Conservation (phyloP, 1,284 basidiomycete genomes). For the Puccinia horiana region DNA sequence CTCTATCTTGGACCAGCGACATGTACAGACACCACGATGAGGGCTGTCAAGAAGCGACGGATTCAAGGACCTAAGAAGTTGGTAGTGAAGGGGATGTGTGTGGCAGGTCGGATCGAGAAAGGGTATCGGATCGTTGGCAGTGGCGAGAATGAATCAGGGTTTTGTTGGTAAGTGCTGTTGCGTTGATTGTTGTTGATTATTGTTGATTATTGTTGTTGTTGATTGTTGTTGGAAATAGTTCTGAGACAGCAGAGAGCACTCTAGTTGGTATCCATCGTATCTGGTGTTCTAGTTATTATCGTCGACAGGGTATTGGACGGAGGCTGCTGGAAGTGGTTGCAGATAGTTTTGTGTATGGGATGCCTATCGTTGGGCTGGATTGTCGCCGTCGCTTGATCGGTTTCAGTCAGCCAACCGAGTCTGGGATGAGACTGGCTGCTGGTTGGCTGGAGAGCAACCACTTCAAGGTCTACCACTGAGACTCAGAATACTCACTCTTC, state of each 20-base stretch:
- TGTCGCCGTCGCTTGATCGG: slow-evolving; percentile 57
- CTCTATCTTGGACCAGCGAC: slow-evolving; percentile 34
- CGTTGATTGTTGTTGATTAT: not conserved
- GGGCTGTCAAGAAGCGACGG: not conserved
- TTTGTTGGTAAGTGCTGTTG: slow-evolving; percentile 60
- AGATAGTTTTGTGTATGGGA: slow-evolving; percentile 59
- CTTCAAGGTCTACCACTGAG: slow-evolving; percentile 34
- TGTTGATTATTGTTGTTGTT: too few relatives aligned
- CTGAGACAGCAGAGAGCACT: slow-evolving; percentile 57
- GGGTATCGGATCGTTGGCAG: slow-evolving; percentile 17
- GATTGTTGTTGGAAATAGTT: slow-evolving; percentile 54
- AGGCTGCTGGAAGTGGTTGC: slow-evolving; percentile 59
- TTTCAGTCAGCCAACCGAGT: slow-evolving; percentile 62
- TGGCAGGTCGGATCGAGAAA: slow-evolving; percentile 24
- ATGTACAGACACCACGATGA: too few relatives aligned
- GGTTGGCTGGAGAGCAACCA: slow-evolving; percentile 54
- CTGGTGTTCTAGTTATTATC: slow-evolving; percentile 60
- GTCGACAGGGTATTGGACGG: slow-evolving; percentile 57
- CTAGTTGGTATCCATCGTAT: slow-evolving; percentile 62
- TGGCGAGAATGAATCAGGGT: not conserved
- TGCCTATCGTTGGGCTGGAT: slow-evolving; percentile 55
- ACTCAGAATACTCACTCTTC: not conserved
- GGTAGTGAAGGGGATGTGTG: slow-evolving; percentile 39
- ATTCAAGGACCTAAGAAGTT: not conserved
- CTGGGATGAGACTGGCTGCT: slow-evolving; percentile 59